Evolutionary conservation across 495 filamentous ascomycete species (phyloP).

Genomic region (Podospora pseudopauciseta): DNA sequence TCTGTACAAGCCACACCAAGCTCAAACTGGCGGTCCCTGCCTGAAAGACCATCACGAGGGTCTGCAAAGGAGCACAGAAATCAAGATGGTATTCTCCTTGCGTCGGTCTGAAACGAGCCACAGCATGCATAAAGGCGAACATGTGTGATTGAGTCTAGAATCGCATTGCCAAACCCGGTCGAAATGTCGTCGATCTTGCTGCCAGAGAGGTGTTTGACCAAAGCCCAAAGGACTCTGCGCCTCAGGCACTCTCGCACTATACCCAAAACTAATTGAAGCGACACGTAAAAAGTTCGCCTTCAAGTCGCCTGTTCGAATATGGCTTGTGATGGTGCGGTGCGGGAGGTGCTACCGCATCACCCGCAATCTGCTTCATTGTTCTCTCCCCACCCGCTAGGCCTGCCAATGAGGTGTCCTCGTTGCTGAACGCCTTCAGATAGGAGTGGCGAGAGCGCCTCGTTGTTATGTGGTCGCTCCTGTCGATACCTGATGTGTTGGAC

Average conservation of each 20-base stretch:
- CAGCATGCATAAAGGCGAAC: background rate
- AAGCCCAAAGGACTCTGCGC: no score
- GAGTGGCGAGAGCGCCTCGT: background rate
- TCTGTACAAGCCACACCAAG: background rate
- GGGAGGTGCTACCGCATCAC: no score
- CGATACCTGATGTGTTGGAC: background rate
- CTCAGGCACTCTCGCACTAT: background rate
- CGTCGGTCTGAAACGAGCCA: conserved; percentile 9
- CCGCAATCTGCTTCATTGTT: background rate
- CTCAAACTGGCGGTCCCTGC: background rate
- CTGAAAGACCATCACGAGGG: background rate
- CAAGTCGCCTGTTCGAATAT: background rate
- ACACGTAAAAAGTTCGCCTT: background rate
- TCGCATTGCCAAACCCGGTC: background rate
- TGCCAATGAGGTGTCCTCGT: no score
- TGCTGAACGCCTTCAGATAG: background rate
- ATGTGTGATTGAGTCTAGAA: background rate
- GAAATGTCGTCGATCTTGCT: background rate
- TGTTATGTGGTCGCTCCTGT: background rate
- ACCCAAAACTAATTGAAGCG: background rate
- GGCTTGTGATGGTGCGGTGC: no score
- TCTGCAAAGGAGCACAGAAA: background rate
- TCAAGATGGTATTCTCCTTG: conserved; percentile 6
- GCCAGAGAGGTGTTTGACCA: background rate
- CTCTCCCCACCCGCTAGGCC: background rate